Evolutionary conservation across 1,284 basidiomycete genomes (phyloP).

Genomic region (Apiotrichum montevideense): DNA sequence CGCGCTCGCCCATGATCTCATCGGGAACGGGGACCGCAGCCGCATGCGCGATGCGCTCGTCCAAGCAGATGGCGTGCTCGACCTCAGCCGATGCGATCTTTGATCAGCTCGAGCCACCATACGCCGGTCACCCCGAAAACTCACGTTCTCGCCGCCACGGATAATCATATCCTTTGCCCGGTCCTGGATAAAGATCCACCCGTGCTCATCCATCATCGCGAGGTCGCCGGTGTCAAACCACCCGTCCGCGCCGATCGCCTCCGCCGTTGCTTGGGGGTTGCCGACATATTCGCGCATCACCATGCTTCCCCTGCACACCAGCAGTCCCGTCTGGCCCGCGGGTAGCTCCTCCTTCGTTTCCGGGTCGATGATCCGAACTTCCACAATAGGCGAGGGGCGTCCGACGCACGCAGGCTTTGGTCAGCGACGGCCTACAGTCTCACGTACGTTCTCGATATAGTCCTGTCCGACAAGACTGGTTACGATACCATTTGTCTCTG

Average conservation of each 20-base stretch:
- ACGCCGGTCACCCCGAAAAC: conserved; percentile 28
- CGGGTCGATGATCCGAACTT: conserved; percentile 30
- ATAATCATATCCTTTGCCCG: conserved; percentile 32
- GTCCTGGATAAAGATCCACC: conserved; percentile 37
- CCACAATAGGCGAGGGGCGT: conserved; percentile 25
- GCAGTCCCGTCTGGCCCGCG: conserved; percentile 23
- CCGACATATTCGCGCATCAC: conserved; percentile 37
- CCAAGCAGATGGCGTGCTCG: conserved; percentile 34
- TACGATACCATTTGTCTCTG: conserved; percentile 40
- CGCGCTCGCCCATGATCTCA: conserved; percentile 30
- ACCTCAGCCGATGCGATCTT: conserved; percentile 34
- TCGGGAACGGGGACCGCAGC: conserved; percentile 34
- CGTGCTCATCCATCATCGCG: conserved; percentile 28
- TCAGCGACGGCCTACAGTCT: not conserved
- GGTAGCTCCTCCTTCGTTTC: conserved; percentile 18
- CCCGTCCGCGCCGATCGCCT: conserved; percentile 25
- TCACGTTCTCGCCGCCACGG: conserved; percentile 41
- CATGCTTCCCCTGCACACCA: conserved; percentile 31
- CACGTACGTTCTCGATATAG: conserved; percentile 21
- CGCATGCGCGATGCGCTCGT: conserved; percentile 27
- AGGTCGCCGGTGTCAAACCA: conserved; percentile 43
- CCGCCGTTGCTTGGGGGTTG: conserved; percentile 12
- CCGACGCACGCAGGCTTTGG: not conserved
- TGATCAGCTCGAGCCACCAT: conserved; percentile 1
- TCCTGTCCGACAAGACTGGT: conserved; percentile 31